Percentiles rank a stretch among this genome's conserved stretches.
Conservation (phyloP, 1,139 yeast species). For the Debaryomyces singareniensis region DNA sequence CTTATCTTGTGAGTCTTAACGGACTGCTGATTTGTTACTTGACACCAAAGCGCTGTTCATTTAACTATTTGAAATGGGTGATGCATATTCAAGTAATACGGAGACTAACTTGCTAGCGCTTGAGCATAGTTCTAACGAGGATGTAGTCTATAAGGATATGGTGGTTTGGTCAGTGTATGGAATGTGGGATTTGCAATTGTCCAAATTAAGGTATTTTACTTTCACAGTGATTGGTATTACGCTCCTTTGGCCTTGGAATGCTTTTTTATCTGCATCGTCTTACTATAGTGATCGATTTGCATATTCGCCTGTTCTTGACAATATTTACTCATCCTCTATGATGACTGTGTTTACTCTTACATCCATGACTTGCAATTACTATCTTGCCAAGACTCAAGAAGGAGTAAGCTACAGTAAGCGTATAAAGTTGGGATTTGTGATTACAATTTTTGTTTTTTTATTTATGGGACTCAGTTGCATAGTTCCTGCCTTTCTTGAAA, state of each 20-base stretch:
- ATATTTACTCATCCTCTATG: slow-evolving; percentile 73
- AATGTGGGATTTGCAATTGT: slow-evolving; percentile 15
- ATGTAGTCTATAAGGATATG: not conserved
- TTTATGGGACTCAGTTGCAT: slow-evolving; percentile 50
- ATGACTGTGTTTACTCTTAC: slow-evolving; percentile 83
- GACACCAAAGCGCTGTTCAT: too few species aligned
- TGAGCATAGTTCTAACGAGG: not conserved
- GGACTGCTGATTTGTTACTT: too few species aligned
- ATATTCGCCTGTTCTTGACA: slow-evolving; percentile 46
- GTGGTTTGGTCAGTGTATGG: not conserved
- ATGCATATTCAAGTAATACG: too few species aligned
- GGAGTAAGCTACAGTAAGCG: slow-evolving; percentile 59
- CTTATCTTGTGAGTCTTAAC: too few species aligned
- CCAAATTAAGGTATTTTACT: slow-evolving; percentile 50
- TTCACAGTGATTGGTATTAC: slow-evolving; percentile 70
- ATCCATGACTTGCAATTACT: slow-evolving; percentile 53
- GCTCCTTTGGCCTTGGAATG: slow-evolving; percentile 95
- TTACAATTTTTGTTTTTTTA: slow-evolving; percentile 53
- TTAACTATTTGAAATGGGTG: too few species aligned
- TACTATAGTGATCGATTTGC: slow-evolving; percentile 67
- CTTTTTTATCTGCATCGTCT: slow-evolving; percentile 79
- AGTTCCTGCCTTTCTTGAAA: slow-evolving; percentile 27
- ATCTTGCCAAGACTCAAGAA: slow-evolving; percentile 62
- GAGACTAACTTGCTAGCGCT: too few species aligned
- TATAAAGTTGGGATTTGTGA: slow-evolving; percentile 50